Evolutionary conservation across 2,329 filamentous ascomycete species (phyloP), one percentile per base, ranked within the genome.

Genomic region (Alternaria rosae): DNA sequence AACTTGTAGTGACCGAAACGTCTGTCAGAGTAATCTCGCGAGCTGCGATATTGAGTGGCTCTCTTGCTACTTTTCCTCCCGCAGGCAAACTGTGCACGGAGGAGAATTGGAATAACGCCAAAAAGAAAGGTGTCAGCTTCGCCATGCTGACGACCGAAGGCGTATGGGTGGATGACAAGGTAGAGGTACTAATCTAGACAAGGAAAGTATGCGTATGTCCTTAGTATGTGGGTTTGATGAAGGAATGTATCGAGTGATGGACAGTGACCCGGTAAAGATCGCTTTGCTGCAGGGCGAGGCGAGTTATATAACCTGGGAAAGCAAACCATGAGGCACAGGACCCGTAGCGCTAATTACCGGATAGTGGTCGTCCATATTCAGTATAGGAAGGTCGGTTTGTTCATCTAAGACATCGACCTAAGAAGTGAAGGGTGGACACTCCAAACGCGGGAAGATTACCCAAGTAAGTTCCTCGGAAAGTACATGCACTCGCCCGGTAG

Each of bases 191-290:
- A 58, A 58, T 57, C 63, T 59, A 64, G 53, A 64, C 50, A 43
- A 67, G 60, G 62, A 23, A 59, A 41, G 48, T 57, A 43, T 21
- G 23, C 30, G 15, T 50, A 28, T 59, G 32, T 59, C 62, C 56
- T 62, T 53, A 38, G 56, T 32, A 30, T 47, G 45, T 66, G 62
- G 55, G 17, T 61, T 56, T 63, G 53, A 42, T 51, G 52, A 64
- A 66, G 73, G 75, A 77, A 74, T 77, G 71, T 60, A 54, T 60
- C 58, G 59, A 69, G 69, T 69, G 78, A 77, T 77, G 70, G 56
- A 70, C 47, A 26, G 66, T 67, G 67, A 60, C 65, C 51, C 28
- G 59, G 48, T 58, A 51, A 59, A 66, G 50, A 71, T 65, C 60
- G 64, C 53, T 60, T 71, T 70, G 50, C 43, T 57, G 53, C 64